Evolutionary conservation across 306 rosid species (phyloP).

Genomic region (Inga oerstediana): DNA sequence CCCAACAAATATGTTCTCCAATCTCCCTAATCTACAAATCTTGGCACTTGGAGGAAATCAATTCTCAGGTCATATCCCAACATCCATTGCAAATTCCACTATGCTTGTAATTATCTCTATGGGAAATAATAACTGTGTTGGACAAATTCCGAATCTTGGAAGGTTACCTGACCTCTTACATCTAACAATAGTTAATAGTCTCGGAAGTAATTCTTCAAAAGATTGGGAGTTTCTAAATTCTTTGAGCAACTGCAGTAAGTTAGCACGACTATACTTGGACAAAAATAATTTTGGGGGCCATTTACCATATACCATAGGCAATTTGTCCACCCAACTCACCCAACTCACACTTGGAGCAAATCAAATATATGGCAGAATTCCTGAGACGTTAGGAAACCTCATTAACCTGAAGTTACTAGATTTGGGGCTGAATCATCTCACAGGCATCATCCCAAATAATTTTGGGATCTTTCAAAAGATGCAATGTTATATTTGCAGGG

Average conservation of each 20-base stretch:
- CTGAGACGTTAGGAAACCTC: neutral
- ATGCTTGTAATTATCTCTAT: neutral
- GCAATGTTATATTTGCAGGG: neutral
- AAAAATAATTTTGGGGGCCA: neutral
- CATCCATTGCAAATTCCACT: neutral
- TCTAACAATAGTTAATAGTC: neutral
- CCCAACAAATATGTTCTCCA: neutral
- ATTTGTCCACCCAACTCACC: neutral
- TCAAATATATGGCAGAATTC: neutral
- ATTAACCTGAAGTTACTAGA: too few relatives aligned
- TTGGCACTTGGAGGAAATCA: neutral
- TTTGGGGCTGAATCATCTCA: neutral
- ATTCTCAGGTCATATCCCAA: too few relatives aligned
- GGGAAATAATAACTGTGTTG: neutral
- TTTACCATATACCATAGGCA: neutral
- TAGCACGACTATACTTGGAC: rapidly evolving
- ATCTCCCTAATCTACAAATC: neutral
- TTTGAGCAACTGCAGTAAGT: neutral
- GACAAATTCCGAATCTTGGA: neutral
- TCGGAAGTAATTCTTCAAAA: neutral
- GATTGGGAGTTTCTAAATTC: neutral
- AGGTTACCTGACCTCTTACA: neutral
- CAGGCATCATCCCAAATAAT: neutral
- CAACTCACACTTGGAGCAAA: neutral
- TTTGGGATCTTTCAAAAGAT: conserved; percentile 1